These are phyloP conservation scores for Paraconiothyrium brasiliense DNA, from an alignment of 2,329 filamentous ascomycete species.

Conservation along the genomic window DNA sequence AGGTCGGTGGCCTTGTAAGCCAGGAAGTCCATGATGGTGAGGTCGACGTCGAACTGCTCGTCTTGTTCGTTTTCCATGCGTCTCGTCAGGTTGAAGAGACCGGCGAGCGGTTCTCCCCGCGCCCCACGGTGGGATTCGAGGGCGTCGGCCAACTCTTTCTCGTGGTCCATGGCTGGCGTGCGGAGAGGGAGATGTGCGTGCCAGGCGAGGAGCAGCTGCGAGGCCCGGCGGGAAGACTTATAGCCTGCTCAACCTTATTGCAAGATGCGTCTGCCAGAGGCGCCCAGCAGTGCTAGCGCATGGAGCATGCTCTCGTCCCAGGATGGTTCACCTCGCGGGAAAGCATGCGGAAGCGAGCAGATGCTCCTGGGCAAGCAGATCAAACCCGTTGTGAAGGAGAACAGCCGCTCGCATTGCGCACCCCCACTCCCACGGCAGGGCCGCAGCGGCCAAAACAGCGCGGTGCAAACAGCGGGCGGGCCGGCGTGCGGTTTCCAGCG, in stretches of 20 bases:
- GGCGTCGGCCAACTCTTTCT: conserved; percentile 34
- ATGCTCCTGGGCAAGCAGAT: conserved; percentile 29
- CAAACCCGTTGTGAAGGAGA: conserved; percentile 30
- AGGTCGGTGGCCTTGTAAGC: conserved; percentile 57
- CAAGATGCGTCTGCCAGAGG: not conserved
- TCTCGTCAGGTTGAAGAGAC: conserved; percentile 43
- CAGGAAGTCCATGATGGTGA: conserved; percentile 67
- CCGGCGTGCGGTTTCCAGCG: not conserved
- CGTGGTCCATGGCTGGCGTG: conserved; percentile 30
- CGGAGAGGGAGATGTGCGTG: not conserved
- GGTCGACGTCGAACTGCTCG: conserved; percentile 60
- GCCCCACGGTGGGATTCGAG: conserved; percentile 26
- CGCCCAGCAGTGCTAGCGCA: conserved; percentile 22
- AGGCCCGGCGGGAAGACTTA: conserved; percentile 19
- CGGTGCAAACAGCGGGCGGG: conserved; percentile 5
- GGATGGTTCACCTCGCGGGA: not conserved
- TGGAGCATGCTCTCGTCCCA: conserved; percentile 22
- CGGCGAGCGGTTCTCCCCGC: conserved; percentile 34
- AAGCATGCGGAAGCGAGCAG: conserved; percentile 28
- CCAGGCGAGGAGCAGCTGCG: conserved; percentile 3
- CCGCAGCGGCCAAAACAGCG: conserved; percentile 4
- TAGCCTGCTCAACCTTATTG: conserved; percentile 19
- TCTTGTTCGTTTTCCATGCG: conserved; percentile 46
- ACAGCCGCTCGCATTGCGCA: conserved; percentile 22
- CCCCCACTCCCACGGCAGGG: conserved; percentile 19